phyloP scores from a whole-genome alignment of 352 stramenopile genomes.

The Pythium grandisporangium region DNA sequence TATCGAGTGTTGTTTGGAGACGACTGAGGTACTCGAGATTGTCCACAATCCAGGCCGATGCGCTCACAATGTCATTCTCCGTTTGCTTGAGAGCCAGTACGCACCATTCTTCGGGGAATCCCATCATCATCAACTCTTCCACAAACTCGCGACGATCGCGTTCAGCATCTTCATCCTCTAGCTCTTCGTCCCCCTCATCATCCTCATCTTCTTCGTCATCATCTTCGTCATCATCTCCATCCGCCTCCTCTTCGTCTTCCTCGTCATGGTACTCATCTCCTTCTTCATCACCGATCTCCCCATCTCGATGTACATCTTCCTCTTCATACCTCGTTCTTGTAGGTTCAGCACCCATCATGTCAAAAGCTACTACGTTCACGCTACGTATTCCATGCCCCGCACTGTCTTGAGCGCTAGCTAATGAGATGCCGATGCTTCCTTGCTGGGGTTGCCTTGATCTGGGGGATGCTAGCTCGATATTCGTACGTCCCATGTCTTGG shows the following conservation, averaged over 20 bases:
- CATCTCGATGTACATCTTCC: neutral
- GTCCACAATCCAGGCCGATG: constrained; percentile 91
- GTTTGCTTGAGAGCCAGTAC: constrained; percentile 86
- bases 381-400: too few relatives aligned
- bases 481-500: too few relatives aligned
- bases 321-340: neutral
- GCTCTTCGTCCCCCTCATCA: constrained; percentile 33
- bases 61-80: constrained; percentile 85
- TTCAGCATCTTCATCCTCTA: constrained; percentile 39
- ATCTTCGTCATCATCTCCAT: constrained; percentile 11
- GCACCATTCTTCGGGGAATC: constrained; percentile 91
- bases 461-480: too few relatives aligned
- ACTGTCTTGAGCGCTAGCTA: too few relatives aligned
- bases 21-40: constrained; percentile 89
- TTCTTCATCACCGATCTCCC: constrained; percentile 3
- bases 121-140: constrained; percentile 90
- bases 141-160: constrained; percentile 69
- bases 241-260: constrained; percentile 5
- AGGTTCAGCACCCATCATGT: too few relatives aligned
- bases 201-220: constrained; percentile 25
- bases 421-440: too few relatives aligned
- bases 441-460: too few relatives aligned
- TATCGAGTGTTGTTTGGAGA: constrained; percentile 65
- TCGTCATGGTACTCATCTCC: neutral
- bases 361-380: too few relatives aligned